These are phyloP conservation scores for Lachancea cidri DNA, from an alignment of 805 yeast genomes.

Conservation along the genomic window DNA sequence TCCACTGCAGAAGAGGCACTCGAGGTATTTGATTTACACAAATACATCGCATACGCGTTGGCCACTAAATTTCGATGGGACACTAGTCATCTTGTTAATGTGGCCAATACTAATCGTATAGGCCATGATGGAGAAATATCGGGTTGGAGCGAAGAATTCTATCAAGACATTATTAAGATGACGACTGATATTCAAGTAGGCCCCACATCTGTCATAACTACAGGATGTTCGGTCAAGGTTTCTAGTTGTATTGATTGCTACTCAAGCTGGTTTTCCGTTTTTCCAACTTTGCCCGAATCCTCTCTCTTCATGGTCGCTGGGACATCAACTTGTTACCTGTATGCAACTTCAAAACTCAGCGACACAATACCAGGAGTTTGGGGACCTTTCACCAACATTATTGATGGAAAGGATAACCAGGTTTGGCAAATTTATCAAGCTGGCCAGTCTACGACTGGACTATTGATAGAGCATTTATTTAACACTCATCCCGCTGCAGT, in stretches of 20 bases:
- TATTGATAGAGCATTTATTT: slow-evolving; percentile 44
- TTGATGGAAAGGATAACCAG: slow-evolving; percentile 11
- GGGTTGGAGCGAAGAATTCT: slow-evolving; percentile 42
- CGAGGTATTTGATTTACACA: slow-evolving; percentile 49
- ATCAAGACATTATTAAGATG: slow-evolving; percentile 18
- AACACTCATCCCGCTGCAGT: slow-evolving; percentile 36
- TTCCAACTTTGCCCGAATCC: slow-evolving; percentile 19
- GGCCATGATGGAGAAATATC: slow-evolving; percentile 55
- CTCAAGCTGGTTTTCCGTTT: slow-evolving; percentile 46
- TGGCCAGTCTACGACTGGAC: slow-evolving; percentile 58
- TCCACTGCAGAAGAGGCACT: slow-evolving; percentile 12
- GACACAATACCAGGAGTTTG: slow-evolving; percentile 43
- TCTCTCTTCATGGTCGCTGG: slow-evolving; percentile 53
- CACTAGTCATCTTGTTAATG: slow-evolving; percentile 1
- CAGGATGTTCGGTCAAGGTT: slow-evolving; percentile 21
- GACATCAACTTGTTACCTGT: slow-evolving; percentile 53
- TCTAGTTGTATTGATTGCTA: slow-evolving; percentile 59
- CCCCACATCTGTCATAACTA: slow-evolving; percentile 2
- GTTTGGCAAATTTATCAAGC: slow-evolving; percentile 41
- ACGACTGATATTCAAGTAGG: slow-evolving; percentile 26
- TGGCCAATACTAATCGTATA: slow-evolving; percentile 19
- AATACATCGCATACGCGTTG: slow-evolving; percentile 34
- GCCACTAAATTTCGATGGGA: slow-evolving; percentile 18
- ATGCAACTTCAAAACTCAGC: slow-evolving; percentile 20
- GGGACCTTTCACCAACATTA: slow-evolving; percentile 51